Percentiles rank a stretch among this genome's conserved stretches.
Evolutionary conservation across 2,329 filamentous ascomycete species (phyloP).

Genomic region (Penicillium sp.): DNA sequence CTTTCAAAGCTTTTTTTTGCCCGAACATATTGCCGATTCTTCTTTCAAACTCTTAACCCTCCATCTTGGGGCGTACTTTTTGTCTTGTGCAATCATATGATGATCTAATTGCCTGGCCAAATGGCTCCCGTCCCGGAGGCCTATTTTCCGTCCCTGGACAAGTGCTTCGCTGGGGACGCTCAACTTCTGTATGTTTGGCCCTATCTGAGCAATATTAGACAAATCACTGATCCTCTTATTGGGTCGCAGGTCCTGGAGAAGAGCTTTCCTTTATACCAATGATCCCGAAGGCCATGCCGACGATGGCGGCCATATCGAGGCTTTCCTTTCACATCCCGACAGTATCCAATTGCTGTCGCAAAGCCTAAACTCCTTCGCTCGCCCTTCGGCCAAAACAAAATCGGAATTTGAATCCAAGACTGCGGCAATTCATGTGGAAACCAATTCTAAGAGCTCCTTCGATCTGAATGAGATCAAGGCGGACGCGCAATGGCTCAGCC

Average conservation of each 20-base stretch:
- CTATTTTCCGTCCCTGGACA: slow-evolving; percentile 82
- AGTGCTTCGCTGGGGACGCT: slow-evolving; percentile 78
- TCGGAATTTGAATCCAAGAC: slow-evolving; percentile 79
- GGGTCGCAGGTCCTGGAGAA: slow-evolving; percentile 58
- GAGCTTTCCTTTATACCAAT: slow-evolving; percentile 55
- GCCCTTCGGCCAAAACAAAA: slow-evolving; percentile 63
- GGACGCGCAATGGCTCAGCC: slow-evolving; percentile 83
- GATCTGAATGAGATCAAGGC: slow-evolving; percentile 78
- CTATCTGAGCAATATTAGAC: neutral
- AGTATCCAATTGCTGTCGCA: slow-evolving; percentile 68
- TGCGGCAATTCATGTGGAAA: slow-evolving; percentile 79
- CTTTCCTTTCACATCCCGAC: slow-evolving; percentile 70
- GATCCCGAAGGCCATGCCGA: slow-evolving; percentile 44
- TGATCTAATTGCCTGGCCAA: slow-evolving; percentile 43
- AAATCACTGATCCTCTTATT: neutral
- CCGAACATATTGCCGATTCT: slow-evolving; percentile 9
- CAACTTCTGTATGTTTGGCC: slow-evolving; percentile 66
- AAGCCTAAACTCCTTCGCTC: slow-evolving; percentile 67
- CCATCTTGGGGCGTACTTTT: slow-evolving; percentile 1
- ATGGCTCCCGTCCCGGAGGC: slow-evolving; percentile 72
- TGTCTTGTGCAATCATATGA: slow-evolving; percentile 28
- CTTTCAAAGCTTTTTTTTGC: slow-evolving; percentile 10
- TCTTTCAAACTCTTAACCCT: slow-evolving; percentile 2
- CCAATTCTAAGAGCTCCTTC: slow-evolving; percentile 65
- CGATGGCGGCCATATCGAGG: slow-evolving; percentile 59